phyloP scores from a whole-genome alignment of 345 rosid species.

The Brassica juncea region DNA sequence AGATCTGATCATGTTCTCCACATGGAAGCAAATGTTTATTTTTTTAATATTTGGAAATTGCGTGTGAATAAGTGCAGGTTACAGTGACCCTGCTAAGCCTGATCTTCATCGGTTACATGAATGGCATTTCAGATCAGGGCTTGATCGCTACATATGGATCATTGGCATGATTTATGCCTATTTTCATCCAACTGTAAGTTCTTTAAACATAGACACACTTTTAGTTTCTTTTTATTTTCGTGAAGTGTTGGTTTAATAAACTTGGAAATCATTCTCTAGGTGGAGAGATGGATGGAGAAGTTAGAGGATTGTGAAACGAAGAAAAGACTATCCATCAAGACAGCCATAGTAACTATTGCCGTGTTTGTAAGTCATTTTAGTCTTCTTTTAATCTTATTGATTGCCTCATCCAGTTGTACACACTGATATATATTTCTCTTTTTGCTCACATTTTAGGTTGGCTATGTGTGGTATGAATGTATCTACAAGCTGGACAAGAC shows the following conservation, averaged over 20 bases:
- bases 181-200: slow-evolving; percentile 84
- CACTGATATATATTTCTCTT: background rate
- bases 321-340: slow-evolving; percentile 68
- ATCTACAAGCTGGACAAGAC: slow-evolving; percentile 92
- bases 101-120: slow-evolving; percentile 81
- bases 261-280: slow-evolving; percentile 49
- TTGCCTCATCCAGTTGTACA: slow-evolving; percentile 1
- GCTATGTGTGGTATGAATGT: slow-evolving; percentile 88
- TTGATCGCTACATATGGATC: slow-evolving; percentile 97
- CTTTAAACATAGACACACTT: slow-evolving; percentile 12
- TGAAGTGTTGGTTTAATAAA: slow-evolving; percentile 6
- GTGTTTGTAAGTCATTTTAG: slow-evolving; percentile 54
- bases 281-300: slow-evolving; percentile 97
- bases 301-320: slow-evolving; percentile 84
- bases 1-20: slow-evolving; percentile 4
- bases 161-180: slow-evolving; percentile 95
- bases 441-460: slow-evolving; percentile 55
- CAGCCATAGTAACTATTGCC: slow-evolving; percentile 54
- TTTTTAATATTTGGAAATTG: slow-evolving; percentile 4
- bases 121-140: slow-evolving; percentile 99
- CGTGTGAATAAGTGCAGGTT: slow-evolving; percentile 52
- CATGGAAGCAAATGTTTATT: background rate
- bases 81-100: slow-evolving; percentile 90
- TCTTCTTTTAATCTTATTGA: slow-evolving; percentile 5
- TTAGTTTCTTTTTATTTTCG: background rate